Base-by-base conservation (phyloP, 2,329 filamentous ascomycete genomes). In the Trichoderma koningii region DNA sequence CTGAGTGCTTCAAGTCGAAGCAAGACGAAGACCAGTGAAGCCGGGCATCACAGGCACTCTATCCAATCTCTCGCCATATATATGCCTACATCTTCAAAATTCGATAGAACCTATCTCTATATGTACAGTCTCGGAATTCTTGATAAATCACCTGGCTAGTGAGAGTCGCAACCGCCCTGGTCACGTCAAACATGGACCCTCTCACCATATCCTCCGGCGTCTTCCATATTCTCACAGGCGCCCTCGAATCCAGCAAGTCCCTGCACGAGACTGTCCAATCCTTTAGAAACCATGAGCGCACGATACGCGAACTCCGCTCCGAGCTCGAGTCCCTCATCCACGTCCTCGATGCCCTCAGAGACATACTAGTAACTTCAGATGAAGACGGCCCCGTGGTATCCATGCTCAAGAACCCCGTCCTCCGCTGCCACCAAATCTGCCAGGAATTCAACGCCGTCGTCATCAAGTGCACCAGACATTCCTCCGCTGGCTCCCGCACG, bases 401-500 rank as follows among this genome's bases (percentile, higher is more conserved):
- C 2, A 66, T 65, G 17, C 68, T 72, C 10, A 68, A 69, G 57
- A 19, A 78, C 64, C 79, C 79, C 52, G 69, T 82, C 38, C 68
- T 71, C 41, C 74, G 76, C 67, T 82, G 78, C 66, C 73, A 75
- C 30, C 75, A 77, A 68, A 76, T 78, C 10, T 82, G 77, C 66
- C 70, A 74, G 62, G 77, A 80, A 17, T 82, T 82, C 66, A 67
- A 67, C 21, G 73, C 65, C 47, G 73, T 68, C 71, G 76, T 70
- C 68, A 79, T 63, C 23, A 71, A 45, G 74, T 76, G 71, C 77
- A 72, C 68, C 69, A 71, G 51, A 68, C 71, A 63, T 74, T 45
- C 53, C 21, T 80, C 77, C 44, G 70, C 67, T 30, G 71, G 69
- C 44, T 70, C 66, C 56, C 70, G 73, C 60, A 73, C 73, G 28